A percentile compares a stretch with the other conserved stretches of the same genome.
These are phyloP conservation scores for Lactuca saligna DNA, from an alignment of 129 eudicot species.

Conservation along the genomic window DNA sequence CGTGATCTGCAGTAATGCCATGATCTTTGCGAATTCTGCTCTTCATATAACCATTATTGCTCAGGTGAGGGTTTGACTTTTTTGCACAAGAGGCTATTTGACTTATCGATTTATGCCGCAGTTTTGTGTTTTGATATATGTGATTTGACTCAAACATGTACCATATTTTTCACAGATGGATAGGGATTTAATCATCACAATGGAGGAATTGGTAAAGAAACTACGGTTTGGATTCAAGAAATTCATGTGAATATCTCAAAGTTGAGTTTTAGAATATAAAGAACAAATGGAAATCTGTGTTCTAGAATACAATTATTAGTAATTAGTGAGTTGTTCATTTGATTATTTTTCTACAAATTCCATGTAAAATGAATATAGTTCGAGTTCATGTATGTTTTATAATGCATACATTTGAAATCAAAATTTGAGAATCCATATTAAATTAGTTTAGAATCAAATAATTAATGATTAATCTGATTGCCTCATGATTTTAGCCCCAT, in stretches of 20 bases:
- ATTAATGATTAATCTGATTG: too few species aligned
- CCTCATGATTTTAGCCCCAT: too few species aligned
- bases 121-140: conserved; percentile 1
- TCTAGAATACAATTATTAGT: too few species aligned
- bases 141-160: neutral
- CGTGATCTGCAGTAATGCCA: conserved; percentile 25
- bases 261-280: neutral
- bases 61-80: conserved; percentile 7
- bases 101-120: neutral
- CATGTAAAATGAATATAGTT: too few species aligned
- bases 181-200: neutral
- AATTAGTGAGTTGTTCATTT: too few species aligned
- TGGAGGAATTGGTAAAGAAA: neutral
- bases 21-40: conserved; percentile 5
- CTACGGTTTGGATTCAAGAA: neutral
- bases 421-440: too few species aligned
- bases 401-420: too few species aligned
- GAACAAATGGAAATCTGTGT: too few species aligned
- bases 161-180: neutral
- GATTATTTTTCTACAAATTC: too few species aligned
- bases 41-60: conserved; percentile 16
- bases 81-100: neutral
- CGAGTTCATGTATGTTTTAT: too few species aligned
- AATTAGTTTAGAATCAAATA: too few species aligned
- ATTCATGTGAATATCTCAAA: neutral